Percentiles rank a stretch among this genome's conserved stretches.
Conservation (phyloP, 306 rosid species). For the Cucumis hystrix region DNA sequence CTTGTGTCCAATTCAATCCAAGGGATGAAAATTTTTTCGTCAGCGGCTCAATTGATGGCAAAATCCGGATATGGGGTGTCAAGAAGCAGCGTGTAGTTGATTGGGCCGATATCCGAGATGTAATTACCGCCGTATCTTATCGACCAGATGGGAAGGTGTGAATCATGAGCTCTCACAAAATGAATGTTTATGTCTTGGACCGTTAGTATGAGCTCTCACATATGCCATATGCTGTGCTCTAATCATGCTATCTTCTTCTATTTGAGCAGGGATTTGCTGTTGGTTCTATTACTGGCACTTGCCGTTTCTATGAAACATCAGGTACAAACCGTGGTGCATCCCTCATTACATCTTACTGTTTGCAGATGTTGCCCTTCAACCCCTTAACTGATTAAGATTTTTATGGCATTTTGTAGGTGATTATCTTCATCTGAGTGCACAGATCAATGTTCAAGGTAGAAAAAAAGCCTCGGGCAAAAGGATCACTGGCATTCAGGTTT, state of each 20-base stretch:
- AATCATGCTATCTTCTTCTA: conserved; percentile 8
- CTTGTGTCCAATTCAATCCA: conserved; percentile 88
- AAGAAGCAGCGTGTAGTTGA: conserved; percentile 68
- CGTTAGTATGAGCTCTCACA: neutral
- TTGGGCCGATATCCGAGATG: conserved; percentile 66
- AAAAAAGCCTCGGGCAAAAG: conserved; percentile 51
- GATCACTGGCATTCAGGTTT: conserved; percentile 88
- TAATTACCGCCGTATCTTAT: conserved; percentile 69
- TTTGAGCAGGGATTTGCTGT: conserved; percentile 59
- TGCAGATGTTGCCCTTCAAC: neutral
- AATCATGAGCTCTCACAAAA: neutral
- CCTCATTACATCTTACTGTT: neutral
- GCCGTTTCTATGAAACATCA: conserved; percentile 55
- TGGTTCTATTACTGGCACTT: conserved; percentile 63
- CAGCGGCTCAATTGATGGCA: conserved; percentile 87
- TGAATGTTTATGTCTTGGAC: neutral
- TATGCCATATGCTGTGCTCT: neutral
- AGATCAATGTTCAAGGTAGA: conserved; percentile 34
- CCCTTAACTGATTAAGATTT: conserved; percentile 16
- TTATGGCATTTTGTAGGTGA: conserved; percentile 30
- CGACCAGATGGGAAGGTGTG: conserved; percentile 72
- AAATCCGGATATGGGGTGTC: conserved; percentile 78
- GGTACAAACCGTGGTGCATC: conserved; percentile 24
- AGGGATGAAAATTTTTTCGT: conserved; percentile 56
- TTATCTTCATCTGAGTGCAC: conserved; percentile 34